Percentiles rank a stretch among this genome's conserved stretches.
Conservation (phyloP, 1,139 yeast genomes). For the Lodderomyces elongisporus region DNA sequence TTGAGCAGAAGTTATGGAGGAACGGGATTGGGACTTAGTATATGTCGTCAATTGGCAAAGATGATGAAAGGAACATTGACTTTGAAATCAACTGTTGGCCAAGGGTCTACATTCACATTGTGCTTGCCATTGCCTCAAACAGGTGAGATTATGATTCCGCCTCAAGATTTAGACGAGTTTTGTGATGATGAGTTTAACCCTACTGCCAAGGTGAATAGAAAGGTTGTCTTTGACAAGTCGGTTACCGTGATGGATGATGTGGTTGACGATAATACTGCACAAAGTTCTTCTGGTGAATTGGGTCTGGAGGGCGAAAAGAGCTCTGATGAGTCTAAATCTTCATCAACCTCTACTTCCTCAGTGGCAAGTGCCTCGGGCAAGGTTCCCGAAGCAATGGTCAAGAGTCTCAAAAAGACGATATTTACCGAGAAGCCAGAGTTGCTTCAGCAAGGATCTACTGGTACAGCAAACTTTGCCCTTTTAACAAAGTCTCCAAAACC, state of each 20-base stretch:
- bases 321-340: background rate
- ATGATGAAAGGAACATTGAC: conserved; percentile 85
- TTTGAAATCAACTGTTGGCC: conserved; percentile 61
- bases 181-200: conserved; percentile 44
- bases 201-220: conserved; percentile 29
- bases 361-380: background rate
- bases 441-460: conserved; percentile 5
- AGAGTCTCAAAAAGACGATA: background rate
- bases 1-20: conserved; percentile 90
- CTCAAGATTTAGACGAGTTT: conserved; percentile 35
- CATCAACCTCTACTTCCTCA: background rate
- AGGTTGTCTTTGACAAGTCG: conserved; percentile 31
- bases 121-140: conserved; percentile 74
- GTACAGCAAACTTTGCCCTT: conserved; percentile 4
- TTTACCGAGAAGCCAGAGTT: conserved; percentile 2
- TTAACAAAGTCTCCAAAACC: conserved; percentile 38
- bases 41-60: conserved; percentile 83
- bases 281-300: background rate
- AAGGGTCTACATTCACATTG: conserved; percentile 77
- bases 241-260: conserved; percentile 9
- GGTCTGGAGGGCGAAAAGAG: background rate
- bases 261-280: conserved; percentile 4
- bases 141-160: conserved; percentile 49
- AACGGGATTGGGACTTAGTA: conserved; percentile 90
- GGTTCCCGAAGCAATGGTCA: background rate